These are phyloP conservation scores for Phoma sp. DNA, from an alignment of 2,329 filamentous ascomycete species.

Conservation along the genomic window DNA sequence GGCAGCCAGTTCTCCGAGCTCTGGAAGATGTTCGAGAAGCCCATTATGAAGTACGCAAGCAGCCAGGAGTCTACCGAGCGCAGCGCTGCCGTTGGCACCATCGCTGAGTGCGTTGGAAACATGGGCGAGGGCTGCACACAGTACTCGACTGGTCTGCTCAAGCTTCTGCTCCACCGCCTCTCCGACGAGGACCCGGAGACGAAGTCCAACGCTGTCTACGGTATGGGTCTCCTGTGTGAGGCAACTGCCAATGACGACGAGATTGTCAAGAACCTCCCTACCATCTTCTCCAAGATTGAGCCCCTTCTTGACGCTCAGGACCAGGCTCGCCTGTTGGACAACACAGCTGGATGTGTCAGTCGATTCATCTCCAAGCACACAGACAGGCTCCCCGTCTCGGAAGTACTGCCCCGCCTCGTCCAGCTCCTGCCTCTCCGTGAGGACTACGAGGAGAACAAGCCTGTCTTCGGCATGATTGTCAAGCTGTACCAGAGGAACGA, in stretches of 20 bases:
- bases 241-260: constrained; percentile 77
- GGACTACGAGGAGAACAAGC: constrained; percentile 95
- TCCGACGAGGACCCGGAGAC: constrained; percentile 89
- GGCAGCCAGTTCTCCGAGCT: constrained; percentile 82
- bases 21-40: constrained; percentile 96
- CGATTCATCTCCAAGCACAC: constrained; percentile 91
- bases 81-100: constrained; percentile 86
- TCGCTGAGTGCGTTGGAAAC: constrained; percentile 87
- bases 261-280: constrained; percentile 75
- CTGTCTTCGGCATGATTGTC: constrained; percentile 88
- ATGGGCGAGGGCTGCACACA: constrained; percentile 83
- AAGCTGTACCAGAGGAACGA: constrained; percentile 79
- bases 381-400: constrained; percentile 77
- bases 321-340: constrained; percentile 85
- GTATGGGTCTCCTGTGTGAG: constrained; percentile 81
- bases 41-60: constrained; percentile 83
- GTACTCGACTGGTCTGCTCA: constrained; percentile 77
- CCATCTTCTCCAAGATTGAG: constrained; percentile 85
- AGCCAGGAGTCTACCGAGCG: constrained; percentile 87
- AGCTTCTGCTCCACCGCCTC: constrained; percentile 83
- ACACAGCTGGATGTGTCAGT: constrained; percentile 87
- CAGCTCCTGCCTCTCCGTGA: constrained; percentile 84
- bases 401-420: constrained; percentile 82
- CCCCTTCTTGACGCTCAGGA: constrained; percentile 78
- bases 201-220: constrained; percentile 95